phyloP scores from a whole-genome alignment of 345 rosid genomes.

The Salix udensis region DNA sequence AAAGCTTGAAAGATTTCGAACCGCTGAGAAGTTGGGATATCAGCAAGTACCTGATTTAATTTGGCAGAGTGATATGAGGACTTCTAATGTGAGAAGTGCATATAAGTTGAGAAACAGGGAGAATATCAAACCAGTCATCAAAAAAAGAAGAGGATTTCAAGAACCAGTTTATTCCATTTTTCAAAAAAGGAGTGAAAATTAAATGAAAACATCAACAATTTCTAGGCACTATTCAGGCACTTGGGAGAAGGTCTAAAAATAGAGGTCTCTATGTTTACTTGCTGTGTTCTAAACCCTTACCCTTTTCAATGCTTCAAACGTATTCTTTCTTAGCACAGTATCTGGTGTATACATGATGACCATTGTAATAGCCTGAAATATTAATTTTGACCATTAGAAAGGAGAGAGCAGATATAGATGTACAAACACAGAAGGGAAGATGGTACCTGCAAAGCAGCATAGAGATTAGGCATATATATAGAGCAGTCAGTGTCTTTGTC shows the following conservation, averaged over 20 bases:
- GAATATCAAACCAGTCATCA: too few relatives aligned
- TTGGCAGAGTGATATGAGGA: neutral
- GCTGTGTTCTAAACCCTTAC: slow-evolving; percentile 31
- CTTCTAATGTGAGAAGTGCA: neutral
- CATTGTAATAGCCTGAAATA: slow-evolving; percentile 19
- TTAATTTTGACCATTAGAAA: neutral
- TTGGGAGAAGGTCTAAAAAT: neutral
- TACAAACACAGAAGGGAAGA: slow-evolving; percentile 14
- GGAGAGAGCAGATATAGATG: slow-evolving; percentile 18
- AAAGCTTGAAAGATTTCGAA: slow-evolving; percentile 57
- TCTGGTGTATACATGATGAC: slow-evolving; percentile 19
- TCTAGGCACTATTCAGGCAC: neutral
- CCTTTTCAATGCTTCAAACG: slow-evolving; percentile 71
- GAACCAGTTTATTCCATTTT: neutral
- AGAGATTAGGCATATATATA: slow-evolving; percentile 50
- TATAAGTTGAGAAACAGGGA: too few relatives aligned
- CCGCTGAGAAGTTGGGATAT: slow-evolving; percentile 61
- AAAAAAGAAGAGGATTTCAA: neutral
- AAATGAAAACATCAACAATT: neutral
- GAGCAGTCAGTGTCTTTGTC: slow-evolving; percentile 47
- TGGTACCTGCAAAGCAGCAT: slow-evolving; percentile 64
- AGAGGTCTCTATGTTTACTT: neutral
- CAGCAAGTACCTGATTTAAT: slow-evolving; percentile 62
- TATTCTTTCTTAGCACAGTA: slow-evolving; percentile 52
- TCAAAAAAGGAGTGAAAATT: neutral